A percentile compares a stretch with the other conserved stretches of the same genome.
phyloP scores from a whole-genome alignment of 2,329 filamentous ascomycete species.

The Monosporascus sp. region DNA sequence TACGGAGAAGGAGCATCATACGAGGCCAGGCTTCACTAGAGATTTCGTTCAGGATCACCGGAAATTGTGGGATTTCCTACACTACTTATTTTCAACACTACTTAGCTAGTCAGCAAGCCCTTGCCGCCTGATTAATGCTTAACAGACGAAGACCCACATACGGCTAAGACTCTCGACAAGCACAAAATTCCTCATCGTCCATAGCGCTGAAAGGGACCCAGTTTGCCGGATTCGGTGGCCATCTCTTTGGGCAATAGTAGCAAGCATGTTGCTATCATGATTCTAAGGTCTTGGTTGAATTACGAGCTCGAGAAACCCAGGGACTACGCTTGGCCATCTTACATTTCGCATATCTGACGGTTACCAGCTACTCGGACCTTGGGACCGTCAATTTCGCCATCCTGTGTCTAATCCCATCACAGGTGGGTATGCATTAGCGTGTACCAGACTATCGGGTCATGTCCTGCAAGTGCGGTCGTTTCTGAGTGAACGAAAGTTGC shows the following conservation, averaged over 20 bases:
- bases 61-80: not conserved
- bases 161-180: no score
- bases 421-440: slow-evolving; percentile 27
- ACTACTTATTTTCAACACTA: not conserved
- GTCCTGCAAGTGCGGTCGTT: slow-evolving; percentile 20
- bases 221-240: not conserved
- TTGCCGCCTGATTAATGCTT: not conserved
- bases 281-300: not conserved
- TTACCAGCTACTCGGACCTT: not conserved
- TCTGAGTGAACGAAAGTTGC: slow-evolving; percentile 7
- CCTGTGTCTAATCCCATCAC: slow-evolving; percentile 24
- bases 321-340: not conserved
- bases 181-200: not conserved
- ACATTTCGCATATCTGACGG: not conserved
- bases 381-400: slow-evolving; percentile 5
- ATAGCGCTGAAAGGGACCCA: not conserved
- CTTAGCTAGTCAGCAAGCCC: not conserved
- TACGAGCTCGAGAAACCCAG: not conserved
- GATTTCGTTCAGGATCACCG: not conserved
- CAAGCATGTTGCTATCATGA: not conserved
- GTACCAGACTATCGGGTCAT: slow-evolving; percentile 28
- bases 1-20: not conserved
- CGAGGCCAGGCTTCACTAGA: not conserved
- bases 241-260: not conserved
- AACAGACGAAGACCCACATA: not conserved